phyloP scores from a whole-genome alignment of 257 asterid species.

The Solanum neorickii region DNA sequence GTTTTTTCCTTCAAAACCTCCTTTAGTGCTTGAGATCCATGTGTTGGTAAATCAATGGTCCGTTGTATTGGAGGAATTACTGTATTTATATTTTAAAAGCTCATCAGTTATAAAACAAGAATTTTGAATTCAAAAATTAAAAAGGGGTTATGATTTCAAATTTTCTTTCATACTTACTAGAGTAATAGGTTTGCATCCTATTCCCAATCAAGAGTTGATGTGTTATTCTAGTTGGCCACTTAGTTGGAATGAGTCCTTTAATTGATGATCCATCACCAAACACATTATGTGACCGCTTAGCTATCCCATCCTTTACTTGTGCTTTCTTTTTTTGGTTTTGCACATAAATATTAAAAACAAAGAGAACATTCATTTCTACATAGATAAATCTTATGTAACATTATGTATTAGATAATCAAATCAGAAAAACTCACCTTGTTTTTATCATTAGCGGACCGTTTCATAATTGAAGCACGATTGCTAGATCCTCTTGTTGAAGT shows the following conservation, averaged over 20 bases:
- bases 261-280: no score
- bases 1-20: neutral
- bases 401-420: no score
- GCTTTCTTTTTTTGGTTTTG: no score
- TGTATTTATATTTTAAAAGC: no score
- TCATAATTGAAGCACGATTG: neutral
- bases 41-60: neutral
- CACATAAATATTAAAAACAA: neutral
- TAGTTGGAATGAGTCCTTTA: neutral
- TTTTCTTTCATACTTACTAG: no score
- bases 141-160: neutral
- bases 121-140: no score
- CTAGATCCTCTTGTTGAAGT: neutral
- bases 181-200: no score
- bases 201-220: neutral
- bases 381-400: no score
- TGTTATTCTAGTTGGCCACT: neutral
- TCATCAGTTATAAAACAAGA: neutral
- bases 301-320: neutral
- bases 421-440: neutral
- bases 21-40: neutral
- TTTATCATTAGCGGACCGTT: neutral
- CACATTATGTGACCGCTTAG: neutral
- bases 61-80: neutral
- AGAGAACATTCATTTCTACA: no score